These are phyloP conservation scores for Penicillium ochrochloron DNA, from an alignment of 495 filamentous ascomycete species.

Conservation along the genomic window DNA sequence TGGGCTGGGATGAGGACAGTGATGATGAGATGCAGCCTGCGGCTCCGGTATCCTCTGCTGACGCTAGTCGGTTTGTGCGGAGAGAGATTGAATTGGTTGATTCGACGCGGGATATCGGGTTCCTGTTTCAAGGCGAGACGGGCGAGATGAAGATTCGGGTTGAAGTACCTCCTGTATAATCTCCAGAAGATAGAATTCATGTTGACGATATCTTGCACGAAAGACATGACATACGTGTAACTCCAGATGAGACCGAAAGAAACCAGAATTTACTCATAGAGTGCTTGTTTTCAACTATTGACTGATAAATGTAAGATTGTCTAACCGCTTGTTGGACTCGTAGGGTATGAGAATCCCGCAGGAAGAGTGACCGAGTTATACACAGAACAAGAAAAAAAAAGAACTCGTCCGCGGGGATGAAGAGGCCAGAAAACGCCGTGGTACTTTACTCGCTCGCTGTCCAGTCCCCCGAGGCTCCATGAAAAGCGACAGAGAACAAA, in stretches of 20 bases:
- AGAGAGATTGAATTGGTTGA: constrained; percentile 82
- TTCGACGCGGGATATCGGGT: constrained; percentile 79
- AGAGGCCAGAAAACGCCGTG: constrained; percentile 35
- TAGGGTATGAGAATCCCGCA: constrained; percentile 29
- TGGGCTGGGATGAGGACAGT: constrained; percentile 55
- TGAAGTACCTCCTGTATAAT: constrained; percentile 43
- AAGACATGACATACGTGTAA: not conserved
- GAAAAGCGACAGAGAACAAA: constrained; percentile 12
- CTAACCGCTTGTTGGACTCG: constrained; percentile 16
- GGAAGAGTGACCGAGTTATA: constrained; percentile 24
- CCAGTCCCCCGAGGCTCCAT: constrained; percentile 26
- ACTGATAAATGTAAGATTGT: constrained; percentile 19
- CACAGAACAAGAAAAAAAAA: constrained; percentile 21
- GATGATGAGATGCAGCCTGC: constrained; percentile 51
- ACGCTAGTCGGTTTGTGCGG: constrained; percentile 60
- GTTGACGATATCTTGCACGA: constrained; percentile 1
- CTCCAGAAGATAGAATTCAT: not conserved
- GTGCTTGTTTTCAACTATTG: constrained; percentile 20
- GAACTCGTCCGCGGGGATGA: constrained; percentile 18
- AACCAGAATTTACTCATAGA: constrained; percentile 8
- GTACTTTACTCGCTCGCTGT: constrained; percentile 31
- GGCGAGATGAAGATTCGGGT: constrained; percentile 70
- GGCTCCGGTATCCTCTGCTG: constrained; percentile 2
- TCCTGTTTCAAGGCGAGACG: constrained; percentile 70
- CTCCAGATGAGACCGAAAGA: not conserved